phyloP scores from a whole-genome alignment of 305 asterid species.

The Rubia occidens region DNA sequence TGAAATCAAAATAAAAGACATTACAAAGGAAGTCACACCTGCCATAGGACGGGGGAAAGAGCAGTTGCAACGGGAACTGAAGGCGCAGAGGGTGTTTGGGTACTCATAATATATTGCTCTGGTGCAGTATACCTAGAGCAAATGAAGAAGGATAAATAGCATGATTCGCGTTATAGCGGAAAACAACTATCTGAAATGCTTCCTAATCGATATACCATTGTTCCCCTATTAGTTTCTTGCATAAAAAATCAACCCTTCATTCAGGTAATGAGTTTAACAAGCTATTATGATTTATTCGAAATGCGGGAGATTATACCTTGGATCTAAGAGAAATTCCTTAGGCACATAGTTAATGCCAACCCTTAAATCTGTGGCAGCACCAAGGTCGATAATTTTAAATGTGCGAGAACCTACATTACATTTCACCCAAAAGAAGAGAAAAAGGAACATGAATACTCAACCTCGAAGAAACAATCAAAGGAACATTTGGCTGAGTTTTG shows the following conservation, averaged over 20 bases:
- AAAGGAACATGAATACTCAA: neutral
- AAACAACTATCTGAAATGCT: neutral
- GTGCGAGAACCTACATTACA: slow-evolving; percentile 54
- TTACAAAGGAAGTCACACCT: slow-evolving; percentile 33
- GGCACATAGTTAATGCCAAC: slow-evolving; percentile 97
- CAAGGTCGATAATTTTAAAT: slow-evolving; percentile 89
- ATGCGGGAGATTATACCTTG: slow-evolving; percentile 43
- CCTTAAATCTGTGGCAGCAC: slow-evolving; percentile 94
- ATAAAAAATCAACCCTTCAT: neutral
- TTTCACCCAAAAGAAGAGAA: neutral
- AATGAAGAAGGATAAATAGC: slow-evolving; percentile 7
- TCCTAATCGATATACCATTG: too few relatives aligned
- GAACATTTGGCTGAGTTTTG: neutral
- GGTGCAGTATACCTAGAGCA: slow-evolving; percentile 79
- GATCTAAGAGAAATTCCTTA: slow-evolving; percentile 84
- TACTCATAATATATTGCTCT: slow-evolving; percentile 94
- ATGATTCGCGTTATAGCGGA: neutral
- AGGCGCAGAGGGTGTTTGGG: slow-evolving; percentile 98
- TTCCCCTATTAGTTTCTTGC: neutral
- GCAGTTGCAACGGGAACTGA: slow-evolving; percentile 93
- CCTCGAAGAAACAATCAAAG: neutral
- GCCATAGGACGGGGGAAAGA: slow-evolving; percentile 96
- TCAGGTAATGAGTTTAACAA: neutral
- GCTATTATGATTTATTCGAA: neutral
- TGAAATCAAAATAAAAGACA: neutral